Base-by-base conservation (phyloP, 1,284 basidiomycete species). In the Pulchroboletus neoregius region DNA sequence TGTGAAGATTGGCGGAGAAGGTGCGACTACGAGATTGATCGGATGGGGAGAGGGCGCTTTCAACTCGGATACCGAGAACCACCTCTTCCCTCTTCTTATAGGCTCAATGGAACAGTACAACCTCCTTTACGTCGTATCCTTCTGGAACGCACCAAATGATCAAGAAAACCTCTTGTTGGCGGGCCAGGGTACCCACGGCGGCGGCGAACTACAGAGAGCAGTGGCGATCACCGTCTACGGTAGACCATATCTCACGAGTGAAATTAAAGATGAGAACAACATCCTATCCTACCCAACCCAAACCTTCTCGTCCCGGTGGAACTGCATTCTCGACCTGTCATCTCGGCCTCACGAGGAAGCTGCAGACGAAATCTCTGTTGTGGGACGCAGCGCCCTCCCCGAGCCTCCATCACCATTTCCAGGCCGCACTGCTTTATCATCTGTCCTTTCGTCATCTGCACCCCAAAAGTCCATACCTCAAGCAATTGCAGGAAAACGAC, bases 221-320 rank as follows among this genome's bases (percentile, higher is more conserved):
- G 90, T 93, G 2, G 76, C 83, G 0, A 92, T 94, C 57, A 78
- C 82, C 35, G 80, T 94, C 15, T 75, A 76, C 39, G 91, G 89
- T 10, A 74, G 80, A 49, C 90, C 91, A 1, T 86, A 66, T 50
- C 36, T 59, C 57, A 49, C 61, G 58, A 34, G 51, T 33, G 35
- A 45, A 43, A 36, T 31, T 23, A 50, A 45, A 23, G 50, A 50
- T 41, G 43, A 52, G 44, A 36, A 42, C 42, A 34, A 49, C 23
- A 48, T 58, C 9, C 50, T 69, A 3, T 57, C 67, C 0, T 87
- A 81, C 54, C 87, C 87, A 0, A 90, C 91, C 0, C 68, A 69
- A 6, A 71, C 78, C 0, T 94, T 94, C 65, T 79, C 82, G 1
- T 91, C 89, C 0, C 72, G 84, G 20, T 94, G 92, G 92, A 94